A percentile compares a stretch with the other conserved stretches of the same genome.
Evolutionary conservation across 1,284 basidiomycete genomes (phyloP).

Genomic region (Tilletia indica): DNA sequence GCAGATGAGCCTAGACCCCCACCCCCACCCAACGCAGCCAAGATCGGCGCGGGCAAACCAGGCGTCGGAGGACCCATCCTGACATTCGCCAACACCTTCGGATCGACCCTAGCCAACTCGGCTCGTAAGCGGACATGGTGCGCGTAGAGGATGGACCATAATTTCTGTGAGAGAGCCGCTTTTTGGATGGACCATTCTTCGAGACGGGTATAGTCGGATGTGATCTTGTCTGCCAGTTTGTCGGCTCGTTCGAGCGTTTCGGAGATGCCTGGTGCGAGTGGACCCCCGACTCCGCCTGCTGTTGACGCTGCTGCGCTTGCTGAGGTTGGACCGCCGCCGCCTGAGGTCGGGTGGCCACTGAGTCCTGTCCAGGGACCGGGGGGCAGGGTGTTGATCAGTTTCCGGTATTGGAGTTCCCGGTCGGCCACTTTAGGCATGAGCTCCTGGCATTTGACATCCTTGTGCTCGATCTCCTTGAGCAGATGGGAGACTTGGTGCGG

Average conservation of each 20-base stretch:
- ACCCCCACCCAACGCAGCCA: background rate
- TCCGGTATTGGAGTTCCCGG: conserved; percentile 42
- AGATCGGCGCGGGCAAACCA: background rate
- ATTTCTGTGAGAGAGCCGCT: conserved; percentile 33
- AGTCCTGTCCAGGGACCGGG: conserved; percentile 2
- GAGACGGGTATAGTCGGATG: conserved; percentile 43
- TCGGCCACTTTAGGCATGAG: conserved; percentile 43
- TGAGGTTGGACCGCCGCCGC: background rate
- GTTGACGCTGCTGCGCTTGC: conserved; percentile 25
- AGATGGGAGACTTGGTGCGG: conserved; percentile 52
- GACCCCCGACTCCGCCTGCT: conserved; percentile 6
- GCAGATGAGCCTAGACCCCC: too few species aligned
- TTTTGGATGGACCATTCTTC: conserved; percentile 51
- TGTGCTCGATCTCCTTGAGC: conserved; percentile 53
- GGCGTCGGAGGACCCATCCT: conserved; percentile 28
- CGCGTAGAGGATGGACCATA: conserved; percentile 44
- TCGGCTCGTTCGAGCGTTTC: conserved; percentile 28
- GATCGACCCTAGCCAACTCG: conserved; percentile 43
- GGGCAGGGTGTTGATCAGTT: conserved; percentile 27
- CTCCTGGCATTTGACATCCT: conserved; percentile 52
- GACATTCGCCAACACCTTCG: conserved; percentile 43
- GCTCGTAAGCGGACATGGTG: conserved; percentile 42
- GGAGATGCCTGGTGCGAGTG: conserved; percentile 23
- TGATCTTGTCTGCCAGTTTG: conserved; percentile 45
- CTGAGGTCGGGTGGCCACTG: background rate